Evolutionary conservation across 108 stramenopile genomes (phyloP).

Genomic region (Nannochloropsis gaditana): DNA sequence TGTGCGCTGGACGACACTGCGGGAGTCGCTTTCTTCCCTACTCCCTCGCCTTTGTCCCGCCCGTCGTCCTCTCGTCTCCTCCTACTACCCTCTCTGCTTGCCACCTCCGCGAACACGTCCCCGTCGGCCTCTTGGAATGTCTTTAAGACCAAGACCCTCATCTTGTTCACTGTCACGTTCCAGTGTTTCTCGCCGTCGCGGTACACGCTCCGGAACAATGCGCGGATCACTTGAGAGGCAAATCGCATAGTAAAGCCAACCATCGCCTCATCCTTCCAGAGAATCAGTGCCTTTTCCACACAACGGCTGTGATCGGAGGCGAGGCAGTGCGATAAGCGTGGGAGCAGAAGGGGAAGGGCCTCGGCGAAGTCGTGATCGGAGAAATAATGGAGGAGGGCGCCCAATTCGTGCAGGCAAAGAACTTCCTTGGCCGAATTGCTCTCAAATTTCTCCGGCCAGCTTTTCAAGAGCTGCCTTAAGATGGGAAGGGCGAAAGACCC

Average conservation of each 20-base stretch:
- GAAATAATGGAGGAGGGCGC: slow-evolving; percentile 32
- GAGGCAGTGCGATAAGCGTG: slow-evolving; percentile 41
- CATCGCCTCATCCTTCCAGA: slow-evolving; percentile 49
- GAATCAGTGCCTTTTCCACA: slow-evolving; percentile 49
- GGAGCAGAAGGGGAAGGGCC: slow-evolving; percentile 26
- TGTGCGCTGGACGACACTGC: neutral
- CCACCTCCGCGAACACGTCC: slow-evolving; percentile 23
- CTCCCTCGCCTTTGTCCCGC: neutral
- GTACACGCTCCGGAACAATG: slow-evolving; percentile 30
- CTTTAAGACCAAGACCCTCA: slow-evolving; percentile 27
- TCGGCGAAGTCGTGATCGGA: slow-evolving; percentile 21
- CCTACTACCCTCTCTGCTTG: neutral
- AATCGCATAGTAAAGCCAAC: slow-evolving; percentile 28
- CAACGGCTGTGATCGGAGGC: slow-evolving; percentile 51
- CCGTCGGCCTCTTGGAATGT: slow-evolving; percentile 20
- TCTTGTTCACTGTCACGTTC: slow-evolving; percentile 60
- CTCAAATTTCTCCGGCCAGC: slow-evolving; percentile 53
- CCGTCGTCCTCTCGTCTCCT: neutral
- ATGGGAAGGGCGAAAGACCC: neutral
- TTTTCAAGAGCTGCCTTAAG: slow-evolving; percentile 12
- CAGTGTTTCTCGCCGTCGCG: slow-evolving; percentile 52
- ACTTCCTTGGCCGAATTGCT: slow-evolving; percentile 61
- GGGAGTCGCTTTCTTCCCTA: neutral
- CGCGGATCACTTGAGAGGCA: neutral
- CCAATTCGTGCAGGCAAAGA: slow-evolving; percentile 57